phyloP scores from a whole-genome alignment of 345 rosid species.

The Eucalyptus sp. region DNA sequence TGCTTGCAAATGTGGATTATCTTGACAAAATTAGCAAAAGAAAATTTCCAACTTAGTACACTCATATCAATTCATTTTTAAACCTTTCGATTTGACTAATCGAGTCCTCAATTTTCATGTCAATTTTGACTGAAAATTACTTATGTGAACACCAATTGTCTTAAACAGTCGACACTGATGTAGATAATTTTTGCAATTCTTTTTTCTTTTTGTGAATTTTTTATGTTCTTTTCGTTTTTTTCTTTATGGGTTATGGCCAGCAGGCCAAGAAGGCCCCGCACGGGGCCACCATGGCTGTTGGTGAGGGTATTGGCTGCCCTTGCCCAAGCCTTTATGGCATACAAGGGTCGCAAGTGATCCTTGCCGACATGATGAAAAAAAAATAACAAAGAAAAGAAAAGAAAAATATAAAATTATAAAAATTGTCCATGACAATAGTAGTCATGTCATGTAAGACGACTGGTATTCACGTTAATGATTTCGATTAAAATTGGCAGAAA shows the following conservation, averaged over 20 bases:
- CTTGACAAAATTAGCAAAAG: not conserved
- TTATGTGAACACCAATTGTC: fast-evolving
- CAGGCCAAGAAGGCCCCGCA: fast-evolving
- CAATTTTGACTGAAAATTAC: fast-evolving
- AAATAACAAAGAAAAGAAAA: not conserved
- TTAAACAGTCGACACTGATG: fast-evolving
- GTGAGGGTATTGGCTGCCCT: no score
- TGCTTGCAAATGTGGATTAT: not conserved
- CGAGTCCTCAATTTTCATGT: fast-evolving
- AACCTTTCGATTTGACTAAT: fast-evolving
- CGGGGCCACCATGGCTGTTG: no score
- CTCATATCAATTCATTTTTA: fast-evolving
- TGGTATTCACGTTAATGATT: fast-evolving
- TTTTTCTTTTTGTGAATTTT: not conserved
- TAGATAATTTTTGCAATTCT: not conserved
- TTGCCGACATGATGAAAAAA: not conserved
- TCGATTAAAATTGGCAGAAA: fast-evolving
- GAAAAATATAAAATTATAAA: not conserved
- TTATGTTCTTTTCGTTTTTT: fast-evolving
- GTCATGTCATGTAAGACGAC: not conserved
- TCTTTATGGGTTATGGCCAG: not conserved
- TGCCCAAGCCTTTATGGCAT: no score
- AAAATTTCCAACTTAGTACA: not conserved
- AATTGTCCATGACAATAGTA: fast-evolving
- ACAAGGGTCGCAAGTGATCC: no score